Percentiles rank a stretch among this genome's conserved stretches.
phyloP scores from a whole-genome alignment of 2,329 filamentous ascomycete species.

The Daldinia eschscholtzii region DNA sequence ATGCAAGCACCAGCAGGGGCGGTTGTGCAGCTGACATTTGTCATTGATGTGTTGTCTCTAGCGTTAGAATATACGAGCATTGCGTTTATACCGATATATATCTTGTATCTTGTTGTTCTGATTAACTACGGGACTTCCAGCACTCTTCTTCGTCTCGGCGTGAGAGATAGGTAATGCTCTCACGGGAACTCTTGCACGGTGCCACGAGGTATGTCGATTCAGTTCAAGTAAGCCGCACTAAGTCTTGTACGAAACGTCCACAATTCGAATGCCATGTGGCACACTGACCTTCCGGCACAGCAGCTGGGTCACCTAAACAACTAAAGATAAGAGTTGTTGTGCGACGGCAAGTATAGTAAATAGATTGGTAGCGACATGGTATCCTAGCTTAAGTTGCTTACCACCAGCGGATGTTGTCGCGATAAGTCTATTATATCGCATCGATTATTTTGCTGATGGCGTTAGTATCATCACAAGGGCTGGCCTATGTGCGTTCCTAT shows the following conservation, averaged over 20 bases:
- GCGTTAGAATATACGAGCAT: constrained; percentile 24
- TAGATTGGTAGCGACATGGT: constrained; percentile 1
- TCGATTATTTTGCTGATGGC: constrained; percentile 1
- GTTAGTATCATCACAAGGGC: not conserved
- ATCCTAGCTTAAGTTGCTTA: not conserved
- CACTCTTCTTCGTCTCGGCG: not conserved
- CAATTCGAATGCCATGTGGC: constrained; percentile 26
- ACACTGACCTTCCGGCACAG: constrained; percentile 16
- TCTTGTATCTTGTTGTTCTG: not conserved
- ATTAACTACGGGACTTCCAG: not conserved
- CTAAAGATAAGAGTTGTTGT: constrained; percentile 4
- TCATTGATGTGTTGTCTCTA: constrained; percentile 18
- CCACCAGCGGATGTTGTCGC: not conserved
- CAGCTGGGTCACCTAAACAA: not conserved
- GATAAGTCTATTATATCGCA: not conserved
- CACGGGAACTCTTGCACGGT: not conserved
- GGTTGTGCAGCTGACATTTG: constrained; percentile 11
- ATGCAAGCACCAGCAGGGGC: constrained; percentile 3
- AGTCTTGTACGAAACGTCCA: constrained; percentile 22
- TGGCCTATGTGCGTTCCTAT: not conserved
- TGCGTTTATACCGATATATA: not conserved
- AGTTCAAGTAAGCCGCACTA: constrained; percentile 19
- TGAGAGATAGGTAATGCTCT: not conserved
- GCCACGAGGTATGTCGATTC: constrained; percentile 19
- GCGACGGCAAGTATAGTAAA: not conserved